Percentiles rank a stretch among this genome's conserved stretches.
Evolutionary conservation across 2,329 filamentous ascomycete species (phyloP).

Genomic region (Botryosphaeria dothidea): DNA sequence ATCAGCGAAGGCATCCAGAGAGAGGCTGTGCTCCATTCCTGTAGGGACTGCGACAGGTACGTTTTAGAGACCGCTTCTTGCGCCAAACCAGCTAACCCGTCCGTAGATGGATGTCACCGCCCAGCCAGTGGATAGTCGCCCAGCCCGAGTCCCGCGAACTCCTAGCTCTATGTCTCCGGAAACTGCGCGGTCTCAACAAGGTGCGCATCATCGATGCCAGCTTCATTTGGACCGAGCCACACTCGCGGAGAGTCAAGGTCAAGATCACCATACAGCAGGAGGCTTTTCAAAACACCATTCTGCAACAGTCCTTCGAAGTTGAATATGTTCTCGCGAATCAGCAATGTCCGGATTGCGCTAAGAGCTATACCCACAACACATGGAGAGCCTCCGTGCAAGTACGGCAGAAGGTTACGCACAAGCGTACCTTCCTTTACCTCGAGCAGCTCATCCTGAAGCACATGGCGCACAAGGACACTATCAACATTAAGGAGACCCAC

Average conservation of each 20-base stretch:
- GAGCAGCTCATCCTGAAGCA: constrained; percentile 97
- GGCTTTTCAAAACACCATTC: constrained; percentile 64
- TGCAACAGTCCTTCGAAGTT: constrained; percentile 96
- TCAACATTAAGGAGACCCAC: constrained; percentile 97
- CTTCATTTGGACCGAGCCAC: constrained; percentile 98
- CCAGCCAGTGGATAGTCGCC: constrained; percentile 82
- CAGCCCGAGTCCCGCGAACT: constrained; percentile 87
- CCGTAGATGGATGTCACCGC: constrained; percentile 75
- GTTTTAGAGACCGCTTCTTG: constrained; percentile 2
- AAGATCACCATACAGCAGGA: constrained; percentile 90
- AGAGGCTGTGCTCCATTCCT: constrained; percentile 87
- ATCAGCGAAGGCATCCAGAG: constrained; percentile 89
- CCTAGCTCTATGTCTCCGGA: constrained; percentile 85
- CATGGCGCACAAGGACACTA: constrained; percentile 83
- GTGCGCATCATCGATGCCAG: constrained; percentile 92
- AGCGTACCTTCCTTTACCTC: constrained; percentile 79
- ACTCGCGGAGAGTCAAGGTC: constrained; percentile 87
- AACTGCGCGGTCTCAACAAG: constrained; percentile 81
- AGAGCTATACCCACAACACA: constrained; percentile 94
- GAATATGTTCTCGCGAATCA: constrained; percentile 88
- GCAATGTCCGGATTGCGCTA: constrained; percentile 92
- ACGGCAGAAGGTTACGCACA: constrained; percentile 94
- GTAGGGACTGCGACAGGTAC: constrained; percentile 78
- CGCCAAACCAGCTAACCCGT: constrained; percentile 6
- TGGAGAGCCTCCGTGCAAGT: constrained; percentile 95